phyloP scores from a whole-genome alignment of 139 green algal species.

The Micractinium sp. region DNA sequence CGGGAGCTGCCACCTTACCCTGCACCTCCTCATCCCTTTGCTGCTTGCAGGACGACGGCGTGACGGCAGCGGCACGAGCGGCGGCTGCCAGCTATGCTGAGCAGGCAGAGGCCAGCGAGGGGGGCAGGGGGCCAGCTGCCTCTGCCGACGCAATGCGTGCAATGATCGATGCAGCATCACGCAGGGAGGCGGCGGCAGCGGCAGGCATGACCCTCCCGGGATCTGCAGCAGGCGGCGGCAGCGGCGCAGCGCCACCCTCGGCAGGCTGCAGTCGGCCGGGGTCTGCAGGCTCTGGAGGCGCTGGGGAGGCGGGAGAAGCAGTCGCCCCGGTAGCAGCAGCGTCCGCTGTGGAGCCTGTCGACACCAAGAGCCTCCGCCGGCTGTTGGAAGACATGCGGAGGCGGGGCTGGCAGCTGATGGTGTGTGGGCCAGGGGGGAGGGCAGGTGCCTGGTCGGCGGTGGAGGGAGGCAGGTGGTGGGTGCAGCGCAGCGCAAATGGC shows the following conservation, averaged over 20 bases:
- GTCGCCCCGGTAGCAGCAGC: neutral
- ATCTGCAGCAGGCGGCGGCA: neutral
- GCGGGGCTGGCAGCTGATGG: slow-evolving; percentile 18
- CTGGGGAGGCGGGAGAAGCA: neutral
- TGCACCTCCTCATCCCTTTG: neutral
- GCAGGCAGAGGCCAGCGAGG: neutral
- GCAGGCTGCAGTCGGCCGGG: neutral
- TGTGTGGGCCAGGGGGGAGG: neutral
- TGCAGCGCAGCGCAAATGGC: neutral
- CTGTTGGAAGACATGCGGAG: slow-evolving; percentile 21
- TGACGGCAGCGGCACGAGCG: neutral
- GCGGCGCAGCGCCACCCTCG: neutral
- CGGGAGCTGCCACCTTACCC: no score
- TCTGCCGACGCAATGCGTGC: neutral
- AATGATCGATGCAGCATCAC: slow-evolving; percentile 12
- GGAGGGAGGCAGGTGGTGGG: neutral
- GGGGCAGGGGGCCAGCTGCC: neutral
- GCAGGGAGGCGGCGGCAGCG: neutral
- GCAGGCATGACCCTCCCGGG: neutral
- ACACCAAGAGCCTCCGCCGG: slow-evolving; percentile 32
- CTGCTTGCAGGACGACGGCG: neutral
- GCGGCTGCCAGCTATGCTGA: neutral
- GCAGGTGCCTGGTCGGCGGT: neutral
- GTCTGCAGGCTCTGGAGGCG: neutral
- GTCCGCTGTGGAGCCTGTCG: neutral